phyloP scores from a whole-genome alignment of 2,329 filamentous ascomycete species.

The Berkeleyomyces basicola region DNA sequence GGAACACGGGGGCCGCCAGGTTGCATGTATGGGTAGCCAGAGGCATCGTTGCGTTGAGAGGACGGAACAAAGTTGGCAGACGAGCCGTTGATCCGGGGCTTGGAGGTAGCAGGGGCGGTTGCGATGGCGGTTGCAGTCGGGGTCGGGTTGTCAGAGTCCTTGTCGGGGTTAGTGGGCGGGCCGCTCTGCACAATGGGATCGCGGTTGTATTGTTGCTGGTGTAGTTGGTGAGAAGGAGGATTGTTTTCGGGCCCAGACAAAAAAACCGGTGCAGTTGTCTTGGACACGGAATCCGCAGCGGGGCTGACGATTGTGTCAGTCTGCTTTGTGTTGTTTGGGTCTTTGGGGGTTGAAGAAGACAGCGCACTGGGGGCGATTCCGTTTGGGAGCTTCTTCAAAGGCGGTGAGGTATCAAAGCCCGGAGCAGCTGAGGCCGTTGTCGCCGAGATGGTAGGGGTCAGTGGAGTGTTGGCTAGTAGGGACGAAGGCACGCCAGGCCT shows the following conservation, averaged over 20 bases:
- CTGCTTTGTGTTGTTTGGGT: background rate
- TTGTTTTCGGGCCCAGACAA: background rate
- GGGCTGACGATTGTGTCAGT: background rate
- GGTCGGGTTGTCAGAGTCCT: background rate
- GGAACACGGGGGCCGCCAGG: background rate
- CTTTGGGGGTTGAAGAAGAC: background rate
- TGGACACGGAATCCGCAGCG: background rate
- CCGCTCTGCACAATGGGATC: background rate
- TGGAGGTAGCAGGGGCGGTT: background rate
- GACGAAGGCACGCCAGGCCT: background rate
- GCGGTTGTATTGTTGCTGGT: background rate
- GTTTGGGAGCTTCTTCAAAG: background rate
- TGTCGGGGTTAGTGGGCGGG: background rate
- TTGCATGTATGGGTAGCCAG: conserved; percentile 1
- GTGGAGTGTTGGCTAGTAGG: background rate
- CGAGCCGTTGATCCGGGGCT: background rate
- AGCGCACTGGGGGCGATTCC: background rate
- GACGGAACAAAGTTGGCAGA: conserved; percentile 4
- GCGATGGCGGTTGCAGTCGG: background rate
- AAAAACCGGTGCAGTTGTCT: background rate
- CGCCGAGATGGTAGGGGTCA: background rate
- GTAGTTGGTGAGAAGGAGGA: background rate
- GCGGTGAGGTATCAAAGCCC: background rate
- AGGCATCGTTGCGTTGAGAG: background rate
- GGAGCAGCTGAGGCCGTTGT: background rate